A percentile compares a stretch with the other conserved stretches of the same genome.
Conservation (phyloP, 306 rosid species). For the Hippophae gyantsensis region DNA sequence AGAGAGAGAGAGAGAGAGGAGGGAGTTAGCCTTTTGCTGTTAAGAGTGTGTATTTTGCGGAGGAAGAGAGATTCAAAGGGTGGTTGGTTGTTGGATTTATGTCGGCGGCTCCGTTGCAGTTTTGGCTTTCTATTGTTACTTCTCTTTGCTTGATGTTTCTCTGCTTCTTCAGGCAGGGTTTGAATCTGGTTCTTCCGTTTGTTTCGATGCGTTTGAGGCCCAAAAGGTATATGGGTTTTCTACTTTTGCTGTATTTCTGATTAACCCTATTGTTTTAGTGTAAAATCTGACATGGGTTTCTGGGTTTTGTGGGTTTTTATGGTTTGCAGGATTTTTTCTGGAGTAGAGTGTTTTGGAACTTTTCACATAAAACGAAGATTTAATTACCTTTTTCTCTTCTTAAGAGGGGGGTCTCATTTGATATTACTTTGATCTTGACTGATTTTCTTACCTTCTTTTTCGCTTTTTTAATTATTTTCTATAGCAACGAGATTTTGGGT, state of each 20-base stretch:
- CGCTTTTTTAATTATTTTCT: background rate
- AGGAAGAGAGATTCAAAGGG: conserved; percentile 23
- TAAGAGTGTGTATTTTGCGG: conserved; percentile 1
- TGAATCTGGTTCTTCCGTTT: conserved; percentile 21
- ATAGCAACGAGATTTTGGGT: background rate
- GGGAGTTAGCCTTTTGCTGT: background rate
- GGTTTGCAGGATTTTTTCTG: conserved; percentile 60
- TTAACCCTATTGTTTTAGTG: background rate
- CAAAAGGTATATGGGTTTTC: conserved; percentile 36
- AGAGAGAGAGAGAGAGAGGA: background rate
- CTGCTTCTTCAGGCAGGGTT: conserved; percentile 30
- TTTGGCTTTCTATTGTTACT: conserved; percentile 22
- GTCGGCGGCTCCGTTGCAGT: conserved; percentile 76
- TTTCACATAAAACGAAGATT: conserved; percentile 48
- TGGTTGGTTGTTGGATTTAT: conserved; percentile 44
- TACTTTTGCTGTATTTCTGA: background rate
- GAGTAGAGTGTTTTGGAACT: conserved; percentile 48
- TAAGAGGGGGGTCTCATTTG: conserved; percentile 60
- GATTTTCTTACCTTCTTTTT: background rate
- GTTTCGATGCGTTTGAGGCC: conserved; percentile 92
- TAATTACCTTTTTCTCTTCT: conserved; percentile 43
- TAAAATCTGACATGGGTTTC: background rate
- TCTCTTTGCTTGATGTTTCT: conserved; percentile 24
- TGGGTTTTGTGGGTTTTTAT: background rate
- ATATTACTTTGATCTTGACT: conserved; percentile 19